Evolutionary conservation across 257 asterid genomes (phyloP).

Genomic region (Salvia rosmarinus): DNA sequence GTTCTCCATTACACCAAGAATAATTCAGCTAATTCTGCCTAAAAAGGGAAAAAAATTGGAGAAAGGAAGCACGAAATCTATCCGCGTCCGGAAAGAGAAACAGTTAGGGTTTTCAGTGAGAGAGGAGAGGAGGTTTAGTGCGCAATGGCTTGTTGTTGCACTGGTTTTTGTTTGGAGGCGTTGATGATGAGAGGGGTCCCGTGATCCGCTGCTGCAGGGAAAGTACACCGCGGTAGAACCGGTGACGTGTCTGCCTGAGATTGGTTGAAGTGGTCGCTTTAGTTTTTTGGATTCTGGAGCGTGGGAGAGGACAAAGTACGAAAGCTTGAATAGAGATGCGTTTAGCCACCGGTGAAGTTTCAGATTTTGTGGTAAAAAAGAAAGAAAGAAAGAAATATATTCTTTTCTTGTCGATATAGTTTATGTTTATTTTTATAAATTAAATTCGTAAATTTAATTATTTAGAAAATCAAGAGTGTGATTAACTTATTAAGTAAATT

Average conservation of each 20-base stretch:
- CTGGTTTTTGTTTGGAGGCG: slow-evolving; percentile 41
- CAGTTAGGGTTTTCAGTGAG: slow-evolving; percentile 55
- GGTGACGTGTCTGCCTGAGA: slow-evolving; percentile 32
- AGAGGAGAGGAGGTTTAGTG: slow-evolving; percentile 37
- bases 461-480: background rate
- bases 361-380: background rate
- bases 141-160: slow-evolving; percentile 32
- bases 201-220: slow-evolving; percentile 5
- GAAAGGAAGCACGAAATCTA: background rate
- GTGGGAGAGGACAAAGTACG: slow-evolving; percentile 5
- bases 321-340: background rate
- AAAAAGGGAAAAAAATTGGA: background rate
- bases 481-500: too few species aligned
- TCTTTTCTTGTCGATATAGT: background rate
- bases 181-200: slow-evolving; percentile 35
- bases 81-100: slow-evolving; percentile 14
- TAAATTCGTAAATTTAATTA: too few species aligned
- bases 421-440: too few species aligned
- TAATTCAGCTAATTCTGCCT: background rate
- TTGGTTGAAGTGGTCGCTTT: slow-evolving; percentile 7
- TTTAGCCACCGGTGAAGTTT: slow-evolving; percentile 20
- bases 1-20: slow-evolving; percentile 43
- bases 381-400: too few species aligned
- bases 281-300: background rate
- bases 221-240: background rate